Evolutionary conservation across 2,329 filamentous ascomycete species (phyloP).

Genomic region (Fusarium gaditjirri): DNA sequence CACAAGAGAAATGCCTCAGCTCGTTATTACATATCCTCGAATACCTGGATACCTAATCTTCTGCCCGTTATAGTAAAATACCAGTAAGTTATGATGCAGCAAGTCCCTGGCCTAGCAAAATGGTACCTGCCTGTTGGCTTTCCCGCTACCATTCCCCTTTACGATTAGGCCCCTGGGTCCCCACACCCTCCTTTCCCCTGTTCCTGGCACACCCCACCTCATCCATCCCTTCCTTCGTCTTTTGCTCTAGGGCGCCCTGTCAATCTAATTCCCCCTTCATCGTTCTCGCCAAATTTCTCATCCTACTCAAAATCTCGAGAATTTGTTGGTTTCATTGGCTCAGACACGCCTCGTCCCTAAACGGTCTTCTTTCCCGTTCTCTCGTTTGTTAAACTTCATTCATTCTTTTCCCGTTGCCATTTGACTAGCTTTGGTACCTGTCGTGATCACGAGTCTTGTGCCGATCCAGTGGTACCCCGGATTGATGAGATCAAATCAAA

Average conservation of each 20-base stretch:
- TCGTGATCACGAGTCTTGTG: conserved; percentile 25
- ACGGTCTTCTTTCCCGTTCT: conserved; percentile 23
- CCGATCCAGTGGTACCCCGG: conserved; percentile 30
- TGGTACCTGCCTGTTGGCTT: conserved; percentile 18
- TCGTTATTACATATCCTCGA: not conserved
- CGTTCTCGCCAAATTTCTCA: conserved; percentile 42
- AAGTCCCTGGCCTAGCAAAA: not conserved
- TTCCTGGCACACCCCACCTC: conserved; percentile 35
- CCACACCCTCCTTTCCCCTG: conserved; percentile 29
- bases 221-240: conserved; percentile 30
- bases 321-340: conserved; percentile 24
- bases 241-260: conserved; percentile 35
- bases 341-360: conserved; percentile 29
- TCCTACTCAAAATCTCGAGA: conserved; percentile 39
- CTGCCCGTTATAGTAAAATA: not conserved
- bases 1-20: not conserved
- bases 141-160: conserved; percentile 23
- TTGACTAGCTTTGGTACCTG: conserved; percentile 4
- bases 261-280: conserved; percentile 45
- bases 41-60: not conserved
- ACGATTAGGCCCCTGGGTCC: conserved; percentile 21
- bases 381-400: conserved; percentile 30
- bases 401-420: conserved; percentile 30
- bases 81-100: not conserved
- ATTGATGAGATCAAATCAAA: conserved; percentile 36